phyloP scores from a whole-genome alignment of 73 alveolate species.

The Blepharisma stoltei region DNA sequence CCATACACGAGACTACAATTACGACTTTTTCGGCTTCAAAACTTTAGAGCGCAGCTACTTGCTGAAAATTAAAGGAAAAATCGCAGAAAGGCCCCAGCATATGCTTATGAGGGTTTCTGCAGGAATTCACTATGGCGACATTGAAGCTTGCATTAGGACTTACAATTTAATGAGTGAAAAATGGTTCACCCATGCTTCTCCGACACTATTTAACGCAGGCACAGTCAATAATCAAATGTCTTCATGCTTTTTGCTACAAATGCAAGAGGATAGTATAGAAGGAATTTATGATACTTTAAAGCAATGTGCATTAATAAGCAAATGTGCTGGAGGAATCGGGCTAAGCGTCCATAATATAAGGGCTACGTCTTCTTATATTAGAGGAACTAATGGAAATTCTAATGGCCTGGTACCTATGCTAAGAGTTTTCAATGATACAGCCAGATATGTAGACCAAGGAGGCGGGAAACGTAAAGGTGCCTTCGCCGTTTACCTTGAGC shows the following conservation, averaged over 20 bases:
- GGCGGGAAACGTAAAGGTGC: slow-evolving; percentile 98
- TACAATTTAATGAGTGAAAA: slow-evolving; percentile 69
- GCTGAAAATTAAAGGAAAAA: slow-evolving; percentile 39
- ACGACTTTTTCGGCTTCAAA: slow-evolving; percentile 94
- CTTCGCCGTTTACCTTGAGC: slow-evolving; percentile 93
- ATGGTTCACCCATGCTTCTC: slow-evolving; percentile 95
- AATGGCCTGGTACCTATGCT: slow-evolving; percentile 95
- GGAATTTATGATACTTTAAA: slow-evolving; percentile 80
- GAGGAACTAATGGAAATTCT: slow-evolving; percentile 90
- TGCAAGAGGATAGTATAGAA: slow-evolving; percentile 89
- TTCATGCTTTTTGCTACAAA: slow-evolving; percentile 54
- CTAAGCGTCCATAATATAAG: slow-evolving; percentile 82
- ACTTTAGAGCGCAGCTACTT: slow-evolving; percentile 82
- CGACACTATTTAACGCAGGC: slow-evolving; percentile 92
- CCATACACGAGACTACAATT: slow-evolving; percentile 71
- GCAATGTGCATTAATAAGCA: slow-evolving; percentile 82
- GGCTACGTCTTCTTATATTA: slow-evolving; percentile 82
- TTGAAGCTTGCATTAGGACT: slow-evolving; percentile 57
- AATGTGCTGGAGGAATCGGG: slow-evolving; percentile 95
- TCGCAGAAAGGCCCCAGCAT: slow-evolving; percentile 84
- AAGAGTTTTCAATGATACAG: slow-evolving; percentile 91
- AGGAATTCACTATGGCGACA: slow-evolving; percentile 34
- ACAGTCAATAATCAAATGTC: slow-evolving; percentile 90
- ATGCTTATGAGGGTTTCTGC: slow-evolving; percentile 68
- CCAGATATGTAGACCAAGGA: slow-evolving; percentile 92